phyloP scores from a whole-genome alignment of 768 basidiomycete species.

The Clitopilus passeckerianus region DNA sequence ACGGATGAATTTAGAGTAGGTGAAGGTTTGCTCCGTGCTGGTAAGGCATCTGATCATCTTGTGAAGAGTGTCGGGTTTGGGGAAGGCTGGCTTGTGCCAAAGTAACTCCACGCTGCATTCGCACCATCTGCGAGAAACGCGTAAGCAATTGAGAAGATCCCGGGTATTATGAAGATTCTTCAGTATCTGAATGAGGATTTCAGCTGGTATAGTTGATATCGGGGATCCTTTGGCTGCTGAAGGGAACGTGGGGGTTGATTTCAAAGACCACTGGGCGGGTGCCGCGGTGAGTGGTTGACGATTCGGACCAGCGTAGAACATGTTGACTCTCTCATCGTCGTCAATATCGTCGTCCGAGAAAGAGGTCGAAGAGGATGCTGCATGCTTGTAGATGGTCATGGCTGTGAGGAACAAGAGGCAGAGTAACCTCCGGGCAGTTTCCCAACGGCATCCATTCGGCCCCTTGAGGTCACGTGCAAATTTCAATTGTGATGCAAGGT shows the following conservation, averaged over 20 bases:
- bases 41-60: conserved; percentile 74
- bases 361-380: conserved; percentile 73
- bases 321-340: conserved; percentile 35
- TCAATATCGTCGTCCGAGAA: conserved; percentile 73
- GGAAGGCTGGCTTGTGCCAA: conserved; percentile 87
- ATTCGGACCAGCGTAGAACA: conserved; percentile 46
- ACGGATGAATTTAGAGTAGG: conserved; percentile 83
- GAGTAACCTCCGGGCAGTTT: conserved; percentile 1
- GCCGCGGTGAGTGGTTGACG: conserved; percentile 41
- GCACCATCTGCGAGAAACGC: conserved; percentile 91
- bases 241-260: conserved; percentile 19
- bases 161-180: conserved; percentile 71
- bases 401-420: conserved; percentile 22
- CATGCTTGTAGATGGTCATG: conserved; percentile 44
- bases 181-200: conserved; percentile 90
- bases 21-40: conserved; percentile 67
- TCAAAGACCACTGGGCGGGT: conserved; percentile 66
- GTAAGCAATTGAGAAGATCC: conserved; percentile 71
- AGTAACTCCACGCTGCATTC: conserved; percentile 92
- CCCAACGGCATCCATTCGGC: not conserved
- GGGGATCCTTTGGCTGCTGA: conserved; percentile 38
- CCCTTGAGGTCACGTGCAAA: not conserved
- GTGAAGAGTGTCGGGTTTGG: conserved; percentile 62
- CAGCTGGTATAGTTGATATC: conserved; percentile 75
- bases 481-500: not conserved